These are phyloP conservation scores for Cucurbita maxima DNA, from an alignment of 306 rosid species.

Conservation along the genomic window DNA sequence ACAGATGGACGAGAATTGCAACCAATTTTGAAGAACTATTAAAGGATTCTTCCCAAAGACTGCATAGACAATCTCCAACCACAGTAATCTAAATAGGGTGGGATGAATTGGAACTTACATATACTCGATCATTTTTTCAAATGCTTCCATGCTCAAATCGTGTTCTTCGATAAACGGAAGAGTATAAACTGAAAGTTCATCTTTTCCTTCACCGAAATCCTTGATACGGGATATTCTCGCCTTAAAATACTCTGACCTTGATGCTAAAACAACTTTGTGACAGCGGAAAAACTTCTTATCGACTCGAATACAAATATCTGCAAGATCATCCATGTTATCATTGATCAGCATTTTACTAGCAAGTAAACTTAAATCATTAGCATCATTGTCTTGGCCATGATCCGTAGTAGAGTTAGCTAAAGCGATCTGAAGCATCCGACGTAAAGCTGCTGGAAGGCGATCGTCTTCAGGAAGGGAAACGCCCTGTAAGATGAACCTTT, in stretches of 20 bases:
- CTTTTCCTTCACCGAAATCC: conserved; percentile 67
- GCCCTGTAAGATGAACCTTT: conserved; percentile 73
- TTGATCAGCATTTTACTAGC: conserved; percentile 29
- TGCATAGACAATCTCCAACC: neutral
- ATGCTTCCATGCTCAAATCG: conserved; percentile 65
- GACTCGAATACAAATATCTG: conserved; percentile 66
- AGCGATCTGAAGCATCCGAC: conserved; percentile 35
- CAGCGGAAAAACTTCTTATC: conserved; percentile 49
- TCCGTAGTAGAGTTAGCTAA: conserved; percentile 38
- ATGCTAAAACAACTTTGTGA: conserved; percentile 85
- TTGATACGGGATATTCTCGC: conserved; percentile 71
- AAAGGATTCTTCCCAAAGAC: neutral
- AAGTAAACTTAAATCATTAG: conserved; percentile 18
- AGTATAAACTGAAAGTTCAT: conserved; percentile 20
- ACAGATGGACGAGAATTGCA: neutral
- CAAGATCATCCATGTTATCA: conserved; percentile 47
- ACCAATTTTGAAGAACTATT: neutral
- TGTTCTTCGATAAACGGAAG: conserved; percentile 79
- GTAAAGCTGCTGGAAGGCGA: conserved; percentile 66
- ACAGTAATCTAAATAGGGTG: neutral
- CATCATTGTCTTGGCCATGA: conserved; percentile 18
- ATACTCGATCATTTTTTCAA: conserved; percentile 77
- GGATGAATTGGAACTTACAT: conserved; percentile 43
- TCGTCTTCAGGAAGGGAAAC: conserved; percentile 72
- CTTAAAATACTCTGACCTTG: conserved; percentile 84